Evolutionary conservation across 1,139 yeast species (phyloP), one percentile per base, ranked within the genome.

Genomic region (Diutina sp.): DNA sequence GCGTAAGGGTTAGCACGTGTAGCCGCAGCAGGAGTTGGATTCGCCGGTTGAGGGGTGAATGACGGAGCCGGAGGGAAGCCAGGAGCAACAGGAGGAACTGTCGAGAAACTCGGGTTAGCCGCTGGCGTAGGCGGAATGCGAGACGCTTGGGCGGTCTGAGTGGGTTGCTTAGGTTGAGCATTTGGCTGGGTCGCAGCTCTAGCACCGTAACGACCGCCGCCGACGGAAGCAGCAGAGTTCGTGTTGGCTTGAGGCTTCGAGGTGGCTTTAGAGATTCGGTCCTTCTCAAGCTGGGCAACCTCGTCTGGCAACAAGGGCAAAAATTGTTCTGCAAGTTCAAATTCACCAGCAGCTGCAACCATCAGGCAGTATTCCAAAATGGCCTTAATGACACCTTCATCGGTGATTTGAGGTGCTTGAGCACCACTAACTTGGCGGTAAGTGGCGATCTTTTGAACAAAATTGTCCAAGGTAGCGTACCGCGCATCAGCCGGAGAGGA

Each of bases 401-500:
- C 48, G 8, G 18, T n/a, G 53, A 41, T 44, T 41, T 28, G 46
- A 4, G n/a, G 50, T 14, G 51, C 38, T 8, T 21, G 32, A n/a
- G 46, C 30, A n/a, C 50, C 32, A 12, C n/a, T 25, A 4, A 25
- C 35, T 7, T 29, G 9, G 6, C 28, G 46, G 35, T 41, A 88
- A 29, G 88, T 84, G 44, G 90, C 82, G 60, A 90, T 79, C 70
- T 91, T 91, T 67, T 88, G 95, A 58, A 90, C 87, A 67, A 90
- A 87, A 64, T 82, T 84, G 58, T 87, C 85, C 66, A 93, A 77
- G 6, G 96, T 87, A 63, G 83, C 87, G 62, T 87, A 84, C 66
- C 91, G 90, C 25, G 97, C 96, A 61, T 87, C 95, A 57, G 87
- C 86, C 4, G 89, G 85, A n/a, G 90, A 78, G 1, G 77, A 67